Percentiles rank a stretch among this genome's conserved stretches.
Conservation (phyloP, 192 early-diverging fungal species). For the Umbelopsis vinacea region DNA sequence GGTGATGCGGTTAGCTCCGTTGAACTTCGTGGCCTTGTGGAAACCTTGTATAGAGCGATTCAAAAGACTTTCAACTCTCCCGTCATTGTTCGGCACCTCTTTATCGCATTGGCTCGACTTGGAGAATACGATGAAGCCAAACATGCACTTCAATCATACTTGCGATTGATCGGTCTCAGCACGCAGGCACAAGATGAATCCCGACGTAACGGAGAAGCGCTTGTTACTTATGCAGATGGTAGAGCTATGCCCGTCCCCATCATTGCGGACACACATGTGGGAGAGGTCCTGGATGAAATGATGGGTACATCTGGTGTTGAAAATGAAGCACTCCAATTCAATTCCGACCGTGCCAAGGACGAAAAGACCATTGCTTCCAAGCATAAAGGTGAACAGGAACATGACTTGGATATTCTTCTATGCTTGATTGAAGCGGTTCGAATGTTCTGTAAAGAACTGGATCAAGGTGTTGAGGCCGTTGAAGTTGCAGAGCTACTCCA, state of each 20-base stretch:
- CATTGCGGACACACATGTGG: background rate
- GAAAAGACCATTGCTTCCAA: constrained; percentile 25
- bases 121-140: constrained; percentile 81
- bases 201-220: constrained; percentile 20
- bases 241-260: constrained; percentile 23
- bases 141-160: constrained; percentile 68
- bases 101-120: constrained; percentile 56
- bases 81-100: constrained; percentile 64
- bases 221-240: constrained; percentile 25
- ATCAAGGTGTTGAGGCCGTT: constrained; percentile 26
- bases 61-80: constrained; percentile 76
- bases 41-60: constrained; percentile 64
- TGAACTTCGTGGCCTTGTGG: constrained; percentile 61
- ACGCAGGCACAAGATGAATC: constrained; percentile 30
- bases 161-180: constrained; percentile 52
- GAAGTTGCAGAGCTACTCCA: constrained; percentile 38
- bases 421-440: constrained; percentile 49
- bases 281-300: constrained; percentile 2
- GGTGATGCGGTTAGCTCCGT: constrained; percentile 46
- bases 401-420: constrained; percentile 21
- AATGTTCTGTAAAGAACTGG: constrained; percentile 44
- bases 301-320: constrained; percentile 15
- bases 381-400: constrained; percentile 34
- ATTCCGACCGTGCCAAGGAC: constrained; percentile 9
- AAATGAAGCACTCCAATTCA: constrained; percentile 12